phyloP scores from a whole-genome alignment of 2,329 filamentous ascomycete genomes.

The Colletotrichum filicis region DNA sequence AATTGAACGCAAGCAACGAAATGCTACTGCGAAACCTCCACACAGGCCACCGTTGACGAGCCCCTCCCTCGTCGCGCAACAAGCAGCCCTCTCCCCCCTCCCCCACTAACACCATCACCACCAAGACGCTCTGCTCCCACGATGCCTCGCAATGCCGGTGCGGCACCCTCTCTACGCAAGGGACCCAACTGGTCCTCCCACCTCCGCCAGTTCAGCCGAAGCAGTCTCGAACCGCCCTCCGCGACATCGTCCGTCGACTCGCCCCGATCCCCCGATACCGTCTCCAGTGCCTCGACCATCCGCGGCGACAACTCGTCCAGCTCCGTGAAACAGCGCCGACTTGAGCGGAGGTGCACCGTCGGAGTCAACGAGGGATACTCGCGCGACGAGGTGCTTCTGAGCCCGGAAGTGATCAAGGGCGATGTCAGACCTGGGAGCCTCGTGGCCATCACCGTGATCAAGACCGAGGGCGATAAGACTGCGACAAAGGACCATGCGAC shows the following conservation, averaged over 20 bases:
- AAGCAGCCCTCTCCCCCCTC: neutral
- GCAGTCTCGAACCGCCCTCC: constrained; percentile 56
- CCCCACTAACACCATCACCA: neutral
- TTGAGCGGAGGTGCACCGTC: constrained; percentile 63
- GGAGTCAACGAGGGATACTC: constrained; percentile 79
- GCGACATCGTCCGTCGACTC: constrained; percentile 47
- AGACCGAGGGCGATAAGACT: constrained; percentile 52
- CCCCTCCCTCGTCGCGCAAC: constrained; percentile 28
- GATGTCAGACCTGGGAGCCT: constrained; percentile 74
- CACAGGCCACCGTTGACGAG: constrained; percentile 27
- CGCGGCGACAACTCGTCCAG: constrained; percentile 45
- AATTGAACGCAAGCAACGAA: constrained; percentile 8
- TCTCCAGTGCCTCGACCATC: constrained; percentile 62
- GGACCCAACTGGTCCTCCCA: constrained; percentile 62
- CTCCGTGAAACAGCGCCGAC: constrained; percentile 42
- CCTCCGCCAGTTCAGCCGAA: constrained; percentile 62
- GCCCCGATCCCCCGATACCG: constrained; percentile 59
- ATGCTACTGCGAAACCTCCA: constrained; percentile 23
- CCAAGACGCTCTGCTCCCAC: constrained; percentile 5
- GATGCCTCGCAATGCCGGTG: constrained; percentile 55
- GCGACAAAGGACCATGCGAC: constrained; percentile 25
- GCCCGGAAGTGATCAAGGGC: constrained; percentile 75
- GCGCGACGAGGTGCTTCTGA: constrained; percentile 82
- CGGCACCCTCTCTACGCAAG: constrained; percentile 55
- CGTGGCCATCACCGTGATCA: constrained; percentile 76